A percentile compares a stretch with the other conserved stretches of the same genome.
phyloP scores from a whole-genome alignment of 768 basidiomycete genomes.

The Naematelia aurantialba region DNA sequence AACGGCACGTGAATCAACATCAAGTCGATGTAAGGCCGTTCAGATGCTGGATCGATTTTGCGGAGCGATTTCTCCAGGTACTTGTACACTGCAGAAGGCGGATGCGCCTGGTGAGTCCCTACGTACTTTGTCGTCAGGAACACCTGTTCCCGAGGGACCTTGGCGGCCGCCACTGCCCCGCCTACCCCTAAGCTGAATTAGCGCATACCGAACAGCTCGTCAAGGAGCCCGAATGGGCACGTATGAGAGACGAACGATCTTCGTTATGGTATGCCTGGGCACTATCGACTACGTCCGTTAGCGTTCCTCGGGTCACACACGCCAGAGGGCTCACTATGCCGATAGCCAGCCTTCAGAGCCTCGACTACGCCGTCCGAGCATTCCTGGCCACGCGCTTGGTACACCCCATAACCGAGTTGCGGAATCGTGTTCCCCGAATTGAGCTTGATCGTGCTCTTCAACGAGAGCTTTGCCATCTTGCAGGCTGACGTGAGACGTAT shows the following conservation, averaged over 20 bases:
- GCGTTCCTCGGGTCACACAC: not conserved
- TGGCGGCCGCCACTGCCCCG: not conserved
- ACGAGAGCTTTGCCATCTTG: slow-evolving; percentile 7
- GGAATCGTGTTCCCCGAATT: slow-evolving; percentile 40
- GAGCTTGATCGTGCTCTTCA: slow-evolving; percentile 31
- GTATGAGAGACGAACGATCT: slow-evolving; percentile 36
- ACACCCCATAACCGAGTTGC: slow-evolving; percentile 50
- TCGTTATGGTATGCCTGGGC: slow-evolving; percentile 40
- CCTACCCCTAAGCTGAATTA: slow-evolving; percentile 25
- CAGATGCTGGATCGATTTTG: slow-evolving; percentile 12
- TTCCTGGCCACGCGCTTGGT: slow-evolving; percentile 36
- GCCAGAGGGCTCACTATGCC: slow-evolving; percentile 26
- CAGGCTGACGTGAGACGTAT: not conserved
- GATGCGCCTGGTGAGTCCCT: slow-evolving; percentile 9
- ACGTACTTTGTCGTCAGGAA: slow-evolving; percentile 45
- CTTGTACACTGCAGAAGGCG: slow-evolving; percentile 37
- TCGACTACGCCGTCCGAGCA: slow-evolving; percentile 19
- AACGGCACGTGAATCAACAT: slow-evolving; percentile 47
- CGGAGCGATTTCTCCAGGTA: slow-evolving; percentile 46
- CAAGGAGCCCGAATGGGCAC: too few species aligned
- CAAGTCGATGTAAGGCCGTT: slow-evolving; percentile 42
- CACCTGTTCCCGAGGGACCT: slow-evolving; percentile 19
- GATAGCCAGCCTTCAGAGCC: slow-evolving; percentile 41
- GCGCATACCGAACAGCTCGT: too few species aligned
- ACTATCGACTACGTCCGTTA: slow-evolving; percentile 31